Conservation (phyloP, 345 rosid genomes). For the Populus pruinosa region DNA sequence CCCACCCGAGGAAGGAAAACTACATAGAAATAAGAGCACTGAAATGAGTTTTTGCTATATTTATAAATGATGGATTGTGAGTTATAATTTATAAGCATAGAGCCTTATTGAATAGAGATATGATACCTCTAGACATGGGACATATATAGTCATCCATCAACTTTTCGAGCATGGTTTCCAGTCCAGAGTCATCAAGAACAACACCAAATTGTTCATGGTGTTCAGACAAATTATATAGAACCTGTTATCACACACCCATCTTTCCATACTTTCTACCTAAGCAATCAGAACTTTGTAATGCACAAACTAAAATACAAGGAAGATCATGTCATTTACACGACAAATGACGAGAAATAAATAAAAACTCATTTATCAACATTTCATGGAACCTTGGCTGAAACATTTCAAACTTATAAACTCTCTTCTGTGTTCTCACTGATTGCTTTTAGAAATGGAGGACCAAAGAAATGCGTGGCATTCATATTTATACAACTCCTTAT, state of each 20-base stretch:
- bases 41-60: not conserved
- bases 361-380: constrained; percentile 74
- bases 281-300: constrained; percentile 45
- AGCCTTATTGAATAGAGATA: not conserved
- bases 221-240: constrained; percentile 86
- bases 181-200: constrained; percentile 93
- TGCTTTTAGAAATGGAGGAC: constrained; percentile 74
- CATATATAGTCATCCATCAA: constrained; percentile 68
- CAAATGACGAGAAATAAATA: constrained; percentile 2
- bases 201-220: constrained; percentile 91
- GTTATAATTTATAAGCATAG: not conserved
- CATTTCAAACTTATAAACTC: constrained; percentile 70
- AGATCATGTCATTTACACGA: constrained; percentile 1
- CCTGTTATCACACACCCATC: constrained; percentile 66
- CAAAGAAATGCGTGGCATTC: constrained; percentile 54
- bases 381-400: constrained; percentile 68
- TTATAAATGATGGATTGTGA: not conserved
- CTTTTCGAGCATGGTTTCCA: constrained; percentile 72
- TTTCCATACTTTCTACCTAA: constrained; percentile 87
- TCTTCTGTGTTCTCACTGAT: constrained; percentile 50
- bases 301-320: constrained; percentile 28
- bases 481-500: constrained; percentile 55
- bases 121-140: constrained; percentile 65
- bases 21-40: constrained; percentile 31
- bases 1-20: constrained; percentile 82